Evolutionary conservation across 1,284 basidiomycete species (phyloP).

Genomic region (Melampsora medusae): DNA sequence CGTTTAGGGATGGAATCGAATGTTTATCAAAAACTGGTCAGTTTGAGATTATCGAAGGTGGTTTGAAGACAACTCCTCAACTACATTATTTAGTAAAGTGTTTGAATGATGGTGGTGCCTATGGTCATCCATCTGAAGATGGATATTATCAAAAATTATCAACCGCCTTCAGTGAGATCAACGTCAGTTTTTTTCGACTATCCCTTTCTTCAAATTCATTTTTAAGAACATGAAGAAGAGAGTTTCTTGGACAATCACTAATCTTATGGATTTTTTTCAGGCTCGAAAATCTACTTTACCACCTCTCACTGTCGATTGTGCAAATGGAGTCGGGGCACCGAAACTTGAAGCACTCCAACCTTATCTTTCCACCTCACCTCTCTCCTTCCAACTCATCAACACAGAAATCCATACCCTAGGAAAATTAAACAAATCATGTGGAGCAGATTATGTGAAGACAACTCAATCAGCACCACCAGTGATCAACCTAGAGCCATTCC

Average conservation of each 20-base stretch:
- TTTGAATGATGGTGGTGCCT: conserved; percentile 78
- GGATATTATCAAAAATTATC: conserved; percentile 86
- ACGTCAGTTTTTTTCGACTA: conserved; percentile 62
- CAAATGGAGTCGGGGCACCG: conserved; percentile 89
- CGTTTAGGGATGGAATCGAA: conserved; percentile 79
- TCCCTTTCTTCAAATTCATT: conserved; percentile 27
- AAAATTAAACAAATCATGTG: conserved; percentile 61
- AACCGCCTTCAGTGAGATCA: conserved; percentile 78
- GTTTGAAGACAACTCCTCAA: conserved; percentile 88
- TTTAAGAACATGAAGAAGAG: conserved; percentile 5
- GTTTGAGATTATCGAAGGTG: conserved; percentile 57
- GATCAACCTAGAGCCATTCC: conserved; percentile 68
- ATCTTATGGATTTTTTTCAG: conserved; percentile 17
- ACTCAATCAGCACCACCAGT: conserved; percentile 77
- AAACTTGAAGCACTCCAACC: conserved; percentile 61
- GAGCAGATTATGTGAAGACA: conserved; percentile 97
- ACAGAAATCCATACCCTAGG: conserved; percentile 62
- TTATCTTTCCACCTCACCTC: conserved; percentile 46
- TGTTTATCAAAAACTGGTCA: conserved; percentile 61
- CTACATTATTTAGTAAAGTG: conserved; percentile 91
- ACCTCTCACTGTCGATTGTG: conserved; percentile 84
- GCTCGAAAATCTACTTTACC: conserved; percentile 56
- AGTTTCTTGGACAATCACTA: conserved; percentile 63
- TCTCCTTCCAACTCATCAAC: conserved; percentile 63
- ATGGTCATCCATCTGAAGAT: conserved; percentile 77